A percentile compares a stretch with the other conserved stretches of the same genome.
Conservation (phyloP, 306 rosid species). For the Prunus salicina region DNA sequence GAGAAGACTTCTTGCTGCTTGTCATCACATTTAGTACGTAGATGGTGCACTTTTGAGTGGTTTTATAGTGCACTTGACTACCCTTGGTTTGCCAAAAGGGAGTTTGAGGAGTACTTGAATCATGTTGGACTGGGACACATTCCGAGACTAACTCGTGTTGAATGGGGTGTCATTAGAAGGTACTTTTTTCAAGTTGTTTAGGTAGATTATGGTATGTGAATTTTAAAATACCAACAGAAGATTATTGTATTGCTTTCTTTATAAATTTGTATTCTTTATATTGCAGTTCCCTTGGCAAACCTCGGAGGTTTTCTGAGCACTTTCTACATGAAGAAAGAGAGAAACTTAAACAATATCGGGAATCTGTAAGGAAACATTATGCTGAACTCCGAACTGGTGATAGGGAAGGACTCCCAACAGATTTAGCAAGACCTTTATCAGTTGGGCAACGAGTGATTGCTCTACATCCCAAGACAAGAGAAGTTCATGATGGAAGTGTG, state of each 20-base stretch:
- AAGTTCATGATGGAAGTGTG: constrained; percentile 88
- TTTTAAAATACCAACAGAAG: background rate
- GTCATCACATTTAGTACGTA: constrained; percentile 63
- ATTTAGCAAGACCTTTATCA: constrained; percentile 79
- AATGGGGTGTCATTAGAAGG: constrained; percentile 95
- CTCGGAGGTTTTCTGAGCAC: constrained; percentile 86
- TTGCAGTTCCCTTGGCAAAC: constrained; percentile 94
- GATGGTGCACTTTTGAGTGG: constrained; percentile 92
- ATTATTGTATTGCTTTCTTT: constrained; percentile 21
- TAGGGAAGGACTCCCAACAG: constrained; percentile 91
- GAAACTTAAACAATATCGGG: constrained; percentile 79
- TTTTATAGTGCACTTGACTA: constrained; percentile 91
- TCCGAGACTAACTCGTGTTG: constrained; percentile 82
- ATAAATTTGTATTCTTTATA: constrained; percentile 31
- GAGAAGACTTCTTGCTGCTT: constrained; percentile 69
- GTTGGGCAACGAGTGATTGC: constrained; percentile 94
- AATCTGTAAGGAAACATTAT: constrained; percentile 80
- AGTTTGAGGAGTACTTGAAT: constrained; percentile 86
- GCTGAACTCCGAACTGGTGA: constrained; percentile 63
- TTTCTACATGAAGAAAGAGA: constrained; percentile 75
- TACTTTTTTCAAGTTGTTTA: constrained; percentile 22
- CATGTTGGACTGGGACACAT: constrained; percentile 91
- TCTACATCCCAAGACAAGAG: constrained; percentile 82
- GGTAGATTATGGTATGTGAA: constrained; percentile 11
- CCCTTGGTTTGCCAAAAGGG: constrained; percentile 95